These are phyloP conservation scores for Saccharomycopsis capsularis DNA, from an alignment of 805 yeast genomes.

Conservation along the genomic window DNA sequence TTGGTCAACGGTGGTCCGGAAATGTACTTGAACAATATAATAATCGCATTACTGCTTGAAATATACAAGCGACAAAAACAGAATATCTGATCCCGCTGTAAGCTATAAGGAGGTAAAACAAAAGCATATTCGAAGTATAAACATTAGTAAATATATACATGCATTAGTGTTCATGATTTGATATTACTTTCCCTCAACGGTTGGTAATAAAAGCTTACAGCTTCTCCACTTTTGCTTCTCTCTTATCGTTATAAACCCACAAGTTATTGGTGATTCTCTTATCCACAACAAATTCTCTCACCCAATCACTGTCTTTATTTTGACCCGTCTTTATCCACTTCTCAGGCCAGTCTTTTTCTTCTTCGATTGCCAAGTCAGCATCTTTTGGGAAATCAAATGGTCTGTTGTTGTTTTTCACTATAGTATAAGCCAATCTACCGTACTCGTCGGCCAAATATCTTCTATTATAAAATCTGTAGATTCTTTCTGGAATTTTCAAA, in stretches of 20 bases:
- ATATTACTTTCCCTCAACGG: background rate
- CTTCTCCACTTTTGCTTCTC: background rate
- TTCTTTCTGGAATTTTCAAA: constrained; percentile 62
- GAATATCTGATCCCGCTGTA: too few species aligned
- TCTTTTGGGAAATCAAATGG: constrained; percentile 44
- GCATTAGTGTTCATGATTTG: background rate
- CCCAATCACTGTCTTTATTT: constrained; percentile 82
- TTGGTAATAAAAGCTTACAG: background rate
- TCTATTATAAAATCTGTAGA: constrained; percentile 70
- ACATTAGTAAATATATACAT: background rate
- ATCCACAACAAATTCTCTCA: constrained; percentile 64
- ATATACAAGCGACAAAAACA: too few species aligned
- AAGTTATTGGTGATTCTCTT: constrained; percentile 52
- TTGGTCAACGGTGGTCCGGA: too few species aligned
- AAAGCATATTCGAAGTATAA: too few species aligned
- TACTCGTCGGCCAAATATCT: constrained; percentile 64
- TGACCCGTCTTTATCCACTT: constrained; percentile 76
- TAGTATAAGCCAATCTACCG: constrained; percentile 46
- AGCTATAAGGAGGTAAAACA: too few species aligned
- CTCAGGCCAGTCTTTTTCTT: constrained; percentile 82
- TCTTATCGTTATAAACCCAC: constrained; percentile 34
- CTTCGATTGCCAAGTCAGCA: constrained; percentile 41
- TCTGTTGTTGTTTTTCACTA: constrained; percentile 41
- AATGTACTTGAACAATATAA: too few species aligned
- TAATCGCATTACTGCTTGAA: too few species aligned